These are phyloP conservation scores for Cucurbita ficifolia DNA, from an alignment of 306 rosid species.

Conservation along the genomic window DNA sequence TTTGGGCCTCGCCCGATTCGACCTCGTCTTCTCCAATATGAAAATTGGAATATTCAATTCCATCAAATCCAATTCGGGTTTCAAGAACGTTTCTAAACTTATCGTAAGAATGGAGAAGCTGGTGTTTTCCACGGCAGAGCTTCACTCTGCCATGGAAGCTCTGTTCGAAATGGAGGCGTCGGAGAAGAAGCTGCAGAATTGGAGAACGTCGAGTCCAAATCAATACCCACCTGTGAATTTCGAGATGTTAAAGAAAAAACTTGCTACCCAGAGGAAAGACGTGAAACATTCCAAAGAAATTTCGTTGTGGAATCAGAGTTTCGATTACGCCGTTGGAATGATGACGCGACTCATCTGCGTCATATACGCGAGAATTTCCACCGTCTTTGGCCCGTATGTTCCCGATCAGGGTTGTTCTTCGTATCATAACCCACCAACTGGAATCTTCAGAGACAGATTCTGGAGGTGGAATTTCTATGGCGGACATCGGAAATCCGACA, in stretches of 20 bases:
- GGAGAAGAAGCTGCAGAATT: constrained; percentile 24
- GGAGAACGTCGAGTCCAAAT: constrained; percentile 13
- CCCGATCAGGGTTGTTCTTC: not conserved
- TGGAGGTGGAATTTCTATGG: constrained; percentile 3
- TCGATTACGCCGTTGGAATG: constrained; percentile 29
- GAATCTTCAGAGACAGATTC: not conserved
- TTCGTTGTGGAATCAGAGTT: constrained; percentile 51
- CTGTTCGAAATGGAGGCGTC: constrained; percentile 31
- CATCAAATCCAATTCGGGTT: constrained; percentile 14
- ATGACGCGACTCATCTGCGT: constrained; percentile 40
- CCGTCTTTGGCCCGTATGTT: constrained; percentile 24
- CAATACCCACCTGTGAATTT: constrained; percentile 16
- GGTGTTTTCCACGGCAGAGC: constrained; percentile 15
- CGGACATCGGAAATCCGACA: not conserved
- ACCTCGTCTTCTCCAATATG: constrained; percentile 15
- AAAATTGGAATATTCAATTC: constrained; percentile 14
- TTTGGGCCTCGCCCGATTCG: constrained; percentile 13
- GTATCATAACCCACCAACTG: not conserved
- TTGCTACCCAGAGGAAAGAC: constrained; percentile 16
- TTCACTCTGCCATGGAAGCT: constrained; percentile 28
- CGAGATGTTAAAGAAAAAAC: constrained; percentile 20
- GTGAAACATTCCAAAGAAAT: constrained; percentile 32
- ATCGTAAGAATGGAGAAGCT: constrained; percentile 35
- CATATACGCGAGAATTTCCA: constrained; percentile 27
- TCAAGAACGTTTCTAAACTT: constrained; percentile 5